Conservation (phyloP, 352 stramenopile species). For the Poterioochromonas sp. region DNA sequence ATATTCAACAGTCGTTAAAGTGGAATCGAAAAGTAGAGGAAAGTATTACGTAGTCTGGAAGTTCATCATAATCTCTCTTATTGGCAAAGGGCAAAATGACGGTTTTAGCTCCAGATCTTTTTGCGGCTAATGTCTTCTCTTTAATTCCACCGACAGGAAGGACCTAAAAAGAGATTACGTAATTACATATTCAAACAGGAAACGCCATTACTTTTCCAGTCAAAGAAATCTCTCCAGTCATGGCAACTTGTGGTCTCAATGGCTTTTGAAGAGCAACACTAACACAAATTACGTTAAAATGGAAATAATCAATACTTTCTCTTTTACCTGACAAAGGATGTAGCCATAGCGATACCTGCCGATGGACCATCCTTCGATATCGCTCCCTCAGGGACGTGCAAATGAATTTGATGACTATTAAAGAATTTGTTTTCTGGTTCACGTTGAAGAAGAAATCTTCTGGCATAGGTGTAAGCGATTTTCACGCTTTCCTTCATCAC, state of each 20-base stretch:
- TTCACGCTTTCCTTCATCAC: slow-evolving; percentile 97
- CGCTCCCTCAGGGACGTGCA: slow-evolving; percentile 95
- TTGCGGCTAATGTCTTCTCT: slow-evolving; percentile 97
- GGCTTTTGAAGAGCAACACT: slow-evolving; percentile 83
- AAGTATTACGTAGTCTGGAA: slow-evolving; percentile 94
- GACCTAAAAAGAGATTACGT: background rate
- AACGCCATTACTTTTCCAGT: slow-evolving; percentile 79
- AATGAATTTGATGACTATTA: slow-evolving; percentile 85
- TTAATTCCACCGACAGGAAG: slow-evolving; percentile 97
- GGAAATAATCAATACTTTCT: slow-evolving; percentile 88
- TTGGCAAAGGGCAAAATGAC: slow-evolving; percentile 87
- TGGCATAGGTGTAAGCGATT: slow-evolving; percentile 87
- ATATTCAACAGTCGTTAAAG: background rate
- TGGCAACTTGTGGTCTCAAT: slow-evolving; percentile 86
- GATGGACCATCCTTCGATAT: slow-evolving; percentile 97
- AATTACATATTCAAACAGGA: background rate
- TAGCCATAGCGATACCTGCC: slow-evolving; percentile 95
- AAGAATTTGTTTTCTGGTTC: slow-evolving; percentile 78
- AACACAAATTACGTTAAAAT: slow-evolving; percentile 47
- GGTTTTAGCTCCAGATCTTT: slow-evolving; percentile 81
- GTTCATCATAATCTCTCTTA: slow-evolving; percentile 87
- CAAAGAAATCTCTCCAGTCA: slow-evolving; percentile 91
- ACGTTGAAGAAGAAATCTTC: slow-evolving; percentile 34
- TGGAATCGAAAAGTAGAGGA: background rate
- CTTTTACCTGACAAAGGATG: slow-evolving; percentile 75